Conservation (phyloP, 1,139 yeast genomes). For the Hansenula anomala region DNA sequence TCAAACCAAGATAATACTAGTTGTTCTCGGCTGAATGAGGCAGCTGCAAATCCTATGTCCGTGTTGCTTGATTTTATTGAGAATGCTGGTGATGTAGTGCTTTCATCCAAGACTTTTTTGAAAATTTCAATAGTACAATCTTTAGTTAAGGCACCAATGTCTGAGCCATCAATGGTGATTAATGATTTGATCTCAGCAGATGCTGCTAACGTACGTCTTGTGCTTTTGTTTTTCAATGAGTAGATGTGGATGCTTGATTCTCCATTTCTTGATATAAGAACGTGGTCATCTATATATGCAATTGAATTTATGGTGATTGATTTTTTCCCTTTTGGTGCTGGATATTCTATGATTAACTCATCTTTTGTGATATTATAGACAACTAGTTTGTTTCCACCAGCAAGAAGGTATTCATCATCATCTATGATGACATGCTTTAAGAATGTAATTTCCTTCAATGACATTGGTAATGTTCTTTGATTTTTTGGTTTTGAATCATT, state of each 20-base stretch:
- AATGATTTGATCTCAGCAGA: background rate
- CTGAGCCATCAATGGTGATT: background rate
- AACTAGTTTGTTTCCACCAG: constrained; percentile 1
- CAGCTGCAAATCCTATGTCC: constrained; percentile 8
- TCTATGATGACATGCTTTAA: constrained; percentile 2
- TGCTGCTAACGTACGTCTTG: background rate
- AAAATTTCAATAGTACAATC: constrained; percentile 7
- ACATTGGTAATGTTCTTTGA: constrained; percentile 6
- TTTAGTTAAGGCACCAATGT: background rate
- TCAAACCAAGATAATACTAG: constrained; percentile 18
- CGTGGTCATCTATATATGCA: background rate
- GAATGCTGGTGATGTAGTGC: constrained; percentile 13
- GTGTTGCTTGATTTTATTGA: constrained; percentile 13
- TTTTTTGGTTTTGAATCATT: constrained; percentile 18
- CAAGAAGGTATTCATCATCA: constrained; percentile 1
- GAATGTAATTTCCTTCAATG: background rate
- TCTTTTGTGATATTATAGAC: background rate
- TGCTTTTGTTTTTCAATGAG: background rate
- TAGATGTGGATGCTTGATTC: background rate
- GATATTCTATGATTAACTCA: background rate
- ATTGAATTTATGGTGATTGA: background rate
- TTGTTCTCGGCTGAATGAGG: background rate
- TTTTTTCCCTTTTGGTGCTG: background rate
- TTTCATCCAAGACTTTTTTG: constrained; percentile 4
- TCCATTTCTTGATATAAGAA: background rate